Evolutionary conservation across 495 filamentous ascomycete genomes (phyloP), one percentile per base, ranked within the genome.

Genomic region (Apiosordaria backusii): DNA sequence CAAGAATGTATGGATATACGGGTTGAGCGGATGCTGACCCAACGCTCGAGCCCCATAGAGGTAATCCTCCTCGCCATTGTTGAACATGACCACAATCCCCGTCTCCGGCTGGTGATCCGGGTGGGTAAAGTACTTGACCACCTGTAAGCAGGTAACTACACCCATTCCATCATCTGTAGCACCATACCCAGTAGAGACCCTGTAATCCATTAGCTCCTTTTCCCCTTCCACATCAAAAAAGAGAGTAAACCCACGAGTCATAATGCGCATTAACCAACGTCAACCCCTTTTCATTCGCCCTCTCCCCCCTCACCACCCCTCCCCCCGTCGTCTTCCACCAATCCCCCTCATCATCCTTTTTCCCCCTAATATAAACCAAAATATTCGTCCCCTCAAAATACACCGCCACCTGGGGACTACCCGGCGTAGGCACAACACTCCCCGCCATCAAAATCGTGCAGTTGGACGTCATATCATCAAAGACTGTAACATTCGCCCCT

Each of bases 361-460:
- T 87, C 13, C 95, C 95, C 27, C 89, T 87, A 67, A 99, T 89
- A 71, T 97, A 96, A 16, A 97, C 88, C 61, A 97, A 86, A 70
- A 97, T 89, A 72, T 99, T 99, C 45, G 87, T 95, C 21, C 92
- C 92, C 78, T 97, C 93, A 69, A 94, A 96, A 71, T 97, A 97
- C 10, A 87, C 85, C 53, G 82, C 89, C 18, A 70, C 65, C 15
- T 68, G 62, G 1, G 62, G 54, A 0, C 57, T 57, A 25, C 60
- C 40, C 3, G 66, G 58, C 29, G 45, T 58, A 10, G 50, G 83
- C 72, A 21, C 71, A 1, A 67, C 66, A 6, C 69, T 65, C 16
- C 58, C 35, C 5, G 67, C 66, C 69, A 73, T 72, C 4, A 72
- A 45, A 19, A 73, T 67, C 1, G 93, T 92, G 61, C 90, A 82